Conservation (phyloP, 441 rosid genomes). For the Erodium texanum region DNA sequence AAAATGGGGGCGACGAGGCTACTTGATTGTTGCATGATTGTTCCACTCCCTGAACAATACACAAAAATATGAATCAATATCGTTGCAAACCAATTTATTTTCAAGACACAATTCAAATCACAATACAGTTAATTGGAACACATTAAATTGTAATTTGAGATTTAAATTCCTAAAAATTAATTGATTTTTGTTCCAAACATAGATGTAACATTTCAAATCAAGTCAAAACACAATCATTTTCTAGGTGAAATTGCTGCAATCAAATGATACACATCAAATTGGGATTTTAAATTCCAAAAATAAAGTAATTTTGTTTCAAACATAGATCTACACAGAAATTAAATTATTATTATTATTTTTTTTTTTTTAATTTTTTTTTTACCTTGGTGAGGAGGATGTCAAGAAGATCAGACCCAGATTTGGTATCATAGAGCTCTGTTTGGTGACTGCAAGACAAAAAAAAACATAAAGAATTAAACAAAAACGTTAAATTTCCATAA, state of each 20-base stretch:
- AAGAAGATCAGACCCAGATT: constrained; percentile 48
- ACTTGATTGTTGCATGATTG: constrained; percentile 34
- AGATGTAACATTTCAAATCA: background rate
- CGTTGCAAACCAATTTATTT: no score
- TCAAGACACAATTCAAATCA: no score
- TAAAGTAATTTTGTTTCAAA: no score
- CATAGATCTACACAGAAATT: background rate
- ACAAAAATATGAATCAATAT: background rate
- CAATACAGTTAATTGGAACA: no score
- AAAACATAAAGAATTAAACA: background rate
- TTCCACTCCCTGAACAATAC: constrained; percentile 37
- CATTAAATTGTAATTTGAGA: no score
- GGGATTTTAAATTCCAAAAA: no score
- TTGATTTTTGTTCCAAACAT: background rate
- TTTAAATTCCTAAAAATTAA: background rate
- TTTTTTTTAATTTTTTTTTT: background rate
- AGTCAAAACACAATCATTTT: background rate
- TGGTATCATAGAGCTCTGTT: constrained; percentile 48
- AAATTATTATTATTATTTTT: no score
- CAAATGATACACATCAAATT: no score
- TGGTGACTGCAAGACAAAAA: constrained; percentile 47
- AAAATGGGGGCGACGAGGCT: constrained; percentile 65
- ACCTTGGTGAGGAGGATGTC: constrained; percentile 74
- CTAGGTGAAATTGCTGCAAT: no score
- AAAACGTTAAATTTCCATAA: background rate